Conservation (phyloP, 176 grass and related monocot species). For the Oryza longistaminata region DNA sequence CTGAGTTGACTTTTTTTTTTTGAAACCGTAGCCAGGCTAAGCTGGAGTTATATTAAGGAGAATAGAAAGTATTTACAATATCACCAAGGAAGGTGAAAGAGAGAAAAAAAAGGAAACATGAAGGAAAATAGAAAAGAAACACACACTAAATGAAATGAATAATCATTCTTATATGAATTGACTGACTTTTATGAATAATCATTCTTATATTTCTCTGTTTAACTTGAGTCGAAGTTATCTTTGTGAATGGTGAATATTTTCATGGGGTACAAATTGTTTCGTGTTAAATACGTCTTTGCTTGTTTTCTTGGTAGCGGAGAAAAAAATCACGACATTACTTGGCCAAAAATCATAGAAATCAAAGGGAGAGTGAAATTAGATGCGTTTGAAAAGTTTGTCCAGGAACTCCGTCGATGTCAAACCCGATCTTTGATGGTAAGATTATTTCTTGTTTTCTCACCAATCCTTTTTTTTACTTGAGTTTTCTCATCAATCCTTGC, state of each 20-base stretch:
- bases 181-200: neutral
- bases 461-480: too few relatives aligned
- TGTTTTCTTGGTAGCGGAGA: constrained; percentile 41
- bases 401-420: constrained; percentile 42
- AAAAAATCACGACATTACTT: constrained; percentile 33
- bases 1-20: too few relatives aligned
- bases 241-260: neutral
- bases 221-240: neutral
- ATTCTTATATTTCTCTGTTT: neutral
- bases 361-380: constrained; percentile 48
- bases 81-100: too few relatives aligned
- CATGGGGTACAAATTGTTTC: neutral
- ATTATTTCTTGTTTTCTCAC: constrained; percentile 17
- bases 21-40: too few relatives aligned
- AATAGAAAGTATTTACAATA: too few relatives aligned
- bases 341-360: constrained; percentile 39
- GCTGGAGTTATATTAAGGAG: too few relatives aligned
- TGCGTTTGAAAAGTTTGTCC: constrained; percentile 48
- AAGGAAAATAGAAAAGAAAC: too few relatives aligned
- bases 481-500: neutral
- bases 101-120: too few relatives aligned
- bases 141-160: too few relatives aligned
- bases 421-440: constrained; percentile 45
- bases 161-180: too few relatives aligned
- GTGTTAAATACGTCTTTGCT: neutral